Evolutionary conservation across 257 asterid species (phyloP).

Genomic region (Verbena officinalis): DNA sequence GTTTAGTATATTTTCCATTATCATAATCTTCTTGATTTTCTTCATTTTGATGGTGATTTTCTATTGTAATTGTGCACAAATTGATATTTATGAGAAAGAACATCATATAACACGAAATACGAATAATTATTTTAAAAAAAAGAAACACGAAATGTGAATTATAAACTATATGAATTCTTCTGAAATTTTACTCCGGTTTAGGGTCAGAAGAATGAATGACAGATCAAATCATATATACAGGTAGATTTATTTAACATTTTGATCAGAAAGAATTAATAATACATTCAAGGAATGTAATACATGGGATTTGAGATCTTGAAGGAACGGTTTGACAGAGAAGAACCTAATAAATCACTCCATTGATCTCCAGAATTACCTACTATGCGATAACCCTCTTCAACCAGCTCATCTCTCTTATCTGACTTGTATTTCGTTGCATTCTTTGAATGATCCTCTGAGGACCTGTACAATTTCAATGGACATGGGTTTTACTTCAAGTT

Average conservation of each 20-base stretch:
- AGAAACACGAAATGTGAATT: too few species aligned
- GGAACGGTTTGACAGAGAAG: constrained; percentile 46
- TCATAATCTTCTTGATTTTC: too few species aligned
- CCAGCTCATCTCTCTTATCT: constrained; percentile 58
- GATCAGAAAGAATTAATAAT: constrained; percentile 10
- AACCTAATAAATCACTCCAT: constrained; percentile 74
- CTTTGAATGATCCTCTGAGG: constrained; percentile 54
- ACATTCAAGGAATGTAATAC: constrained; percentile 55
- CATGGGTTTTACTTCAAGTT: background rate
- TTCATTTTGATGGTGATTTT: too few species aligned
- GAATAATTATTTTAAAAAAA: too few species aligned
- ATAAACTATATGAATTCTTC: too few species aligned
- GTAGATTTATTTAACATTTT: constrained; percentile 16
- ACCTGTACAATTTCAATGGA: constrained; percentile 36
- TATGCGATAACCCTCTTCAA: constrained; percentile 58
- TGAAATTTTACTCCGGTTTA: too few species aligned
- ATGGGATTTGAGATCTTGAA: constrained; percentile 76
- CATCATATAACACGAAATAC: too few species aligned
- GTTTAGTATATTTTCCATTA: too few species aligned
- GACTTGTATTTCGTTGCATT: constrained; percentile 55
- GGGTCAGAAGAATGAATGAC: too few species aligned
- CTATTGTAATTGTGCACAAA: too few species aligned
- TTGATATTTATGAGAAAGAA: too few species aligned
- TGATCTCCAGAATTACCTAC: constrained; percentile 73
- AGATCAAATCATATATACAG: constrained; percentile 23